Evolutionary conservation across 768 basidiomycete species (phyloP).

Genomic region (Amanita rubescens): DNA sequence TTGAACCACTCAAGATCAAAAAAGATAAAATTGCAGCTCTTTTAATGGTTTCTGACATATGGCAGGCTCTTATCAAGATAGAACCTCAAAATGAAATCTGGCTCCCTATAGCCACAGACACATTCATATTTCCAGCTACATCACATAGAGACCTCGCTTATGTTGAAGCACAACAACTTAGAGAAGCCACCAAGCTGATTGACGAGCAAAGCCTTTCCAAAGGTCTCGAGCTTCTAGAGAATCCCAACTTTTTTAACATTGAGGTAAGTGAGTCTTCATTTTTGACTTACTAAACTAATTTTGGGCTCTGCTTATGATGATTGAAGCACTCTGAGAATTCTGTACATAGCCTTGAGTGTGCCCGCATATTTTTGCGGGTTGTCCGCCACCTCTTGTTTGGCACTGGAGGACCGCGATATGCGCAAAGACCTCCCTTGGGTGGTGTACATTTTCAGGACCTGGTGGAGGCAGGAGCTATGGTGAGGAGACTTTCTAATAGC

Average conservation of each 20-base stretch:
- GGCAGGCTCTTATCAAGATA: neutral
- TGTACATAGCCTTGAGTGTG: neutral
- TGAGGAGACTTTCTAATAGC: neutral
- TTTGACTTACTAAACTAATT: neutral
- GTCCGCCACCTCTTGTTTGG: neutral
- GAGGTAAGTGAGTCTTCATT: neutral
- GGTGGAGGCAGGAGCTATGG: neutral
- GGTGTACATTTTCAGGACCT: neutral
- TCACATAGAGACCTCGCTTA: neutral
- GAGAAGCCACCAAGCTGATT: neutral
- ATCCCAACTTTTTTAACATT: neutral
- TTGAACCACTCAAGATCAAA: neutral
- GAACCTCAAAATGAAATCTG: neutral
- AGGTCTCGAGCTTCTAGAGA: neutral
- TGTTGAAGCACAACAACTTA: neutral
- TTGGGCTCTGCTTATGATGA: neutral
- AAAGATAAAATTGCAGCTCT: neutral
- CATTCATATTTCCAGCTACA: neutral
- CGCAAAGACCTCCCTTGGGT: neutral
- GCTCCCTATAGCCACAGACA: neutral
- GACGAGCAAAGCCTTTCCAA: neutral
- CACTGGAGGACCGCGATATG: neutral
- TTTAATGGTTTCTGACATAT: neutral
- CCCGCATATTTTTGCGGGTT: neutral
- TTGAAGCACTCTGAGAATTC: neutral